Conservation (phyloP, 768 basidiomycete species). For the Hirschioporus abietinus region DNA sequence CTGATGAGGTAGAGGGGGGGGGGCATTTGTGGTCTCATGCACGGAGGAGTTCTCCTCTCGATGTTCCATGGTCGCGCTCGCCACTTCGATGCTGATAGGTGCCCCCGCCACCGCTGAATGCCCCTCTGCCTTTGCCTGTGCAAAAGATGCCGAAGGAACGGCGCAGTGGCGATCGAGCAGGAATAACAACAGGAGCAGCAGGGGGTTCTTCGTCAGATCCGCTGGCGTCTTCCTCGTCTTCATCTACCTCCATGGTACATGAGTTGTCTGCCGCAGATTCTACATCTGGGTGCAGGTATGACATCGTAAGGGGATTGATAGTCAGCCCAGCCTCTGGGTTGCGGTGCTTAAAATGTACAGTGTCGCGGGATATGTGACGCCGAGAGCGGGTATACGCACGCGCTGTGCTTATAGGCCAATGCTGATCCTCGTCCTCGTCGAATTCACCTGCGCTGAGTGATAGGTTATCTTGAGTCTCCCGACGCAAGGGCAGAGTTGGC, state of each 20-base stretch:
- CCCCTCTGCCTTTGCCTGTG: conserved; percentile 22
- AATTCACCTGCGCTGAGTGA: neutral
- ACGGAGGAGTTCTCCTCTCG: neutral
- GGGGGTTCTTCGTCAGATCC: neutral
- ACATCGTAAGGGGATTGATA: neutral
- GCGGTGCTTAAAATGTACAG: neutral
- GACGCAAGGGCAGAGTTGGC: neutral
- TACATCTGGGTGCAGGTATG: neutral
- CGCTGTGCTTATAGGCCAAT: neutral
- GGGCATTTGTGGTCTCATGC: neutral
- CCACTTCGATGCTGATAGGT: neutral
- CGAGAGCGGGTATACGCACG: neutral
- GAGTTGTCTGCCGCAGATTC: neutral
- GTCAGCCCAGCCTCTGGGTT: neutral
- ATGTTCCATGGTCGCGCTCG: neutral
- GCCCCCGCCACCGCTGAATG: conserved; percentile 19
- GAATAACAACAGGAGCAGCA: neutral
- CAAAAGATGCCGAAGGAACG: conserved; percentile 34
- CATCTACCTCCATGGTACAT: neutral
- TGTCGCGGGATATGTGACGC: neutral
- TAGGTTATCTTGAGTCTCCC: neutral
- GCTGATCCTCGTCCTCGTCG: neutral
- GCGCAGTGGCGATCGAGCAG: conserved; percentile 11
- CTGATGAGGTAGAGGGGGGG: neutral
- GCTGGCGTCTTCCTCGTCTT: neutral